Base-by-base conservation (phyloP, 345 rosid genomes). In the Pistacia atlantica region DNA sequence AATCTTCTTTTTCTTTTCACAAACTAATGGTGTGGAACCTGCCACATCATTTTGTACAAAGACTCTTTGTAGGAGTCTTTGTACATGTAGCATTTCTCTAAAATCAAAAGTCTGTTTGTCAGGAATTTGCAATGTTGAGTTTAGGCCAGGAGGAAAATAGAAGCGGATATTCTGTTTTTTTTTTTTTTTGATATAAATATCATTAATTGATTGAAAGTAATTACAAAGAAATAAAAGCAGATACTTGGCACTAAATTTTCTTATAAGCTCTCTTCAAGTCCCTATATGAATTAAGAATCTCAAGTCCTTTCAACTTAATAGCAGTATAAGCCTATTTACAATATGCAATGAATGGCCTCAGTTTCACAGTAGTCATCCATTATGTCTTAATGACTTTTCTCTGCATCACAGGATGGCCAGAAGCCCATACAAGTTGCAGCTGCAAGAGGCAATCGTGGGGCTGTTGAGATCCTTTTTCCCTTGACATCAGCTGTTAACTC, bases 391-490 rank as follows among this genome's bases (percentile, higher is more conserved):
- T 66, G 56, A 13, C n/a, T 71, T 76, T 38, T 55, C 20, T 73
- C 35, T 77, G 65, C 78, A 22, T 72, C 58, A 42, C 90, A 95
- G 99, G 96, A 93, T 77, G 95, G 92, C 48, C 91, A 83, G 82
- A 93, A 85, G 86, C 91, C 97, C 42, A 82, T 95, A 72, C 93
- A 87, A 62, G 93, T 92, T 81, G 99, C 98, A 10, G 97, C 99
- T 74, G 86, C 82, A 63, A 87, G 98, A 76, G 93, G 90, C 71
- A 86, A 86, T 77, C 86, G 81, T 60, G 86, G 70, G 59, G 90
- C 86, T 76, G 92, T 92, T 76, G 96, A 93, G 84, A 82, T 85
- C 67, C 98, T 93, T 73, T 84, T 93, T 78, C 91, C 93, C 11
- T 83, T 81, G 74, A 93, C 97, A 52, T 73, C 90, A 38, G 87